Base-by-base conservation (phyloP, 2,329 filamentous ascomycete species). In the Eutypa lata region DNA sequence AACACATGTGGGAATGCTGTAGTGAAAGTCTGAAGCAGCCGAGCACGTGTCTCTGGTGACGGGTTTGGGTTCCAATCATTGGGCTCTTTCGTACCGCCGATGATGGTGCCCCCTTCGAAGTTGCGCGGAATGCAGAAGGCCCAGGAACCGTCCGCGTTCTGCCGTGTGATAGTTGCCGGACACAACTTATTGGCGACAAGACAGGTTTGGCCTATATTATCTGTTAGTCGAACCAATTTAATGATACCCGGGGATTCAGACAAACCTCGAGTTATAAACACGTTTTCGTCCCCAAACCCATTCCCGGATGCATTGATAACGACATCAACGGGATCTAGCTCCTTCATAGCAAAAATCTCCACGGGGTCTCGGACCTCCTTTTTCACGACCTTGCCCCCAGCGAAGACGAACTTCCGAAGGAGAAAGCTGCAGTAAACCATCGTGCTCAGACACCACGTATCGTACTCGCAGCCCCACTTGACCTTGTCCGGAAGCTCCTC, bases 1-100 rank as follows among this genome's bases (percentile, higher is more conserved):
- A 63, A 53, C 7, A 68, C 67, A 14, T 61, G 57, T 6, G 65
- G 65, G 46, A 68, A 65, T 24, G 66, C 61, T 10, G 58, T 53
- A 1, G 65, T 62, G 7, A 68, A 70, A 6, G 63, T 64, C 2
- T 51, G 57, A 3, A 87, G 72, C 14, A 88, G 65, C 26, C 60
- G 64, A 37, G 71, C 65, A 18, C 83, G 68, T 0, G 78, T 76
- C 46, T 76, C 75, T 1, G 58, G 53, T 0, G 74, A 79, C 1
- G 82, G 77, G 18, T 73, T 68, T 0, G 74, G 65, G 46, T 79
- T 73, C 79, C 80, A 84, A 63, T 86, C 73, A 51, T 79, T 69
- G 1, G 76, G 74, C 61, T 87, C 79, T 64, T 86, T 87, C 10
- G 84, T 88, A 0, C 85, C 85, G 5, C 85, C 86, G 19, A 88